Evolutionary conservation across 1,284 basidiomycete species (phyloP), one percentile per base, ranked within the genome.

Genomic region (Exobasidium cylindrosporum): DNA sequence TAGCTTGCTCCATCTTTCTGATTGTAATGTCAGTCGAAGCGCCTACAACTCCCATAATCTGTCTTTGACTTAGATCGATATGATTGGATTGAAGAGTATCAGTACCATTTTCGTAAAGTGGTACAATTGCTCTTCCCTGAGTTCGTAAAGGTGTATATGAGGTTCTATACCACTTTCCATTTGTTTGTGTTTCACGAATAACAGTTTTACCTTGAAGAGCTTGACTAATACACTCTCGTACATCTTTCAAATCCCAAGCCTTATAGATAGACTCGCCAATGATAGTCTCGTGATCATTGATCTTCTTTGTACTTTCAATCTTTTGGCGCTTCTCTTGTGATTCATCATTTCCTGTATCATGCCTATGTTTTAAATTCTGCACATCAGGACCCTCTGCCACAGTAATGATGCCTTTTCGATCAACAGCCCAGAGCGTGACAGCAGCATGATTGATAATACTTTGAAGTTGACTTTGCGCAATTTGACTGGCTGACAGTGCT

Each of bases 11-110:
- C 14, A 64, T 65, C 44, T 73, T 72, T n/a, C 78, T 67, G 52
- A 78, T 80, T 5, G 80, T 79, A 45, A 80, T 76, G 61, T 81
- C 78, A 66, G 76, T 72, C n/a, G 74, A 77, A 21, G 80, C 78
- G 32, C 79, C 74, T 30, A 80, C 78, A 44, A 80, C 78, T 30
- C 80, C 80, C 6, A 73, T 72, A 62, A 77, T 72, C 23, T 62
- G 17, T 1, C 65, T 66, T 17, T 40, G 10, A 7, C 7, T 17
- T 10, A 40, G 35, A 10, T 7, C 7, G 10, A 10, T 17, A 10
- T 40, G 7, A 10, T 17, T 40, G n/a, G n/a, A n/a, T 40, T 17
- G 7, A 7, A 10, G 10, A 40, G 35, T 17, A 17, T 40, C 35
- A 13, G 70, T 69, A n/a, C n/a, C n/a, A n/a, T n/a, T n/a, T n/a